Conservation (phyloP, 1,284 basidiomycete species). For the Leccinum griseonigrum region DNA sequence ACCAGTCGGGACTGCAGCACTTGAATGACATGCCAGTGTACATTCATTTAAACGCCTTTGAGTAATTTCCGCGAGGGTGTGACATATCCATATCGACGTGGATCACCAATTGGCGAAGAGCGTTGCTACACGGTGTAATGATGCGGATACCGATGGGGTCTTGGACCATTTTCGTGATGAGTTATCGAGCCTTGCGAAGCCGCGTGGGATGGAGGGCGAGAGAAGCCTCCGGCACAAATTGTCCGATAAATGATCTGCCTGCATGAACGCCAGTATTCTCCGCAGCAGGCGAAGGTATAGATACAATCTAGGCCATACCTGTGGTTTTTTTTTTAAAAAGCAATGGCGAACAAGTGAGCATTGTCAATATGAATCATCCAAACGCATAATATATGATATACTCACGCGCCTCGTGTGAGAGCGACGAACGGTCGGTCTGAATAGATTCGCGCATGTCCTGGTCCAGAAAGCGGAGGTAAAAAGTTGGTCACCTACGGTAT, state of each 20-base stretch:
- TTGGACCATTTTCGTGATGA: neutral
- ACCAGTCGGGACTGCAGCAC: neutral
- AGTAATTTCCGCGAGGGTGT: neutral
- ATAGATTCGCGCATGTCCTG: neutral
- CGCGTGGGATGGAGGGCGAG: neutral
- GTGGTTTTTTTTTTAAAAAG: neutral
- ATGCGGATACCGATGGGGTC: neutral
- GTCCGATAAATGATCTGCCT: too few species aligned
- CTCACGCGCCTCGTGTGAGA: too few species aligned
- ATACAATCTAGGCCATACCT: too few species aligned
- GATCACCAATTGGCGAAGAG: neutral
- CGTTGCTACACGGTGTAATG: neutral
- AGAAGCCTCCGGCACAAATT: neutral
- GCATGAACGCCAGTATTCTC: too few species aligned
- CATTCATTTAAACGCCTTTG: neutral
- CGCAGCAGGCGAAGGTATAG: too few species aligned
- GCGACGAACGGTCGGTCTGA: too few species aligned
- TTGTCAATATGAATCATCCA: too few species aligned
- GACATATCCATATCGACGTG: neutral
- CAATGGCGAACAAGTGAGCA: too few species aligned
- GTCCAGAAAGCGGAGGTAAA: neutral
- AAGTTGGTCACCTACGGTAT: neutral
- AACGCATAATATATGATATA: too few species aligned
- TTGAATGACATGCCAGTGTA: neutral
- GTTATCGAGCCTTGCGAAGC: neutral